Evolutionary conservation across 148 eudicot genomes (phyloP), one percentile per base, ranked within the genome.

Genomic region (Arbutus unedo): DNA sequence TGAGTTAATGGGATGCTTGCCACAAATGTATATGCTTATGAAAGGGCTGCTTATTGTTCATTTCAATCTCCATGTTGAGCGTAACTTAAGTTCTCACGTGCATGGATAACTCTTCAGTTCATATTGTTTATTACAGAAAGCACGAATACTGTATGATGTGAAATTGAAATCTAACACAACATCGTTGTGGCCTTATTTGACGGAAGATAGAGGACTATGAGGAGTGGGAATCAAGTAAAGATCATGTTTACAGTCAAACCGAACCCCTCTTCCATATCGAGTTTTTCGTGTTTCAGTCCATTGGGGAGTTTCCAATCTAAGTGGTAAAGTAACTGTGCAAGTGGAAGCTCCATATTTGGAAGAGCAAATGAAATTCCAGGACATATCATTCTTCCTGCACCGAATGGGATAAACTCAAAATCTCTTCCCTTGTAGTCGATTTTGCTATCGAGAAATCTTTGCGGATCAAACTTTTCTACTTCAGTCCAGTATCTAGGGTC

Each of bases 331-430:
- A 85, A 53, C 62, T 70, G 81, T 10, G 85, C 89, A 4, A 87
- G 81, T 47, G 83, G 79, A 1, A 87, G 85, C 84, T 85, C 89
- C 15, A 87, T 62, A 15, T 76, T 85, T 18, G 89, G 81, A 31
- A 85, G 18, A 18, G 85, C 87, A 55, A 82, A 80, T 13, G 82
- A 38, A 2, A 87, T 80, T 4, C 84, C 87, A 0, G 85, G 85
- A 8, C 89, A 85, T 57, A 82, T 83, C 79, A 85, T 82, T 75
- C 89, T 80, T 66, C 85, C 85, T 0, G 89, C 79, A 7, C 89
- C 89, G 77, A 87, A 87, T 31, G 89, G 84, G 14, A 87, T 47
- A 51, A 79, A 76, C 23, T 82, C 74, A 9, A 85, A 87, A 41
- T 85, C 50, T 21, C 7, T 45, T 19, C 85, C 85, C 49, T 74